Base-by-base conservation (phyloP, 1,284 basidiomycete species). In the Ganoderma sinense region DNA sequence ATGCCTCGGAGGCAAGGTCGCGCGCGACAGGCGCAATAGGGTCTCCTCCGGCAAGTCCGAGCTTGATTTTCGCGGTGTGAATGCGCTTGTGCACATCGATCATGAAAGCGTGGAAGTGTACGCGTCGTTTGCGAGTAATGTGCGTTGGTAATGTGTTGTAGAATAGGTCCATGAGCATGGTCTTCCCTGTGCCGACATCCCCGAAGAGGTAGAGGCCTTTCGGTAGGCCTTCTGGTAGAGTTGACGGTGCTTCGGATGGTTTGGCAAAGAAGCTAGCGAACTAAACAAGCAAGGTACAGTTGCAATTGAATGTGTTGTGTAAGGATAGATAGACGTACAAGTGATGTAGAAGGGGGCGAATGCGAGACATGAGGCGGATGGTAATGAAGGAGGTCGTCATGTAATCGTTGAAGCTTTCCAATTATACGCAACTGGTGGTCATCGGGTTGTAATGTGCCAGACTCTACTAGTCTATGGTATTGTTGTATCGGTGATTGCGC, bases 101-200 rank as follows among this genome's bases (percentile, higher is more conserved):
- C 98, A 99, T 99, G 85, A 99, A 99, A 0, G 95, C 93, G 78
- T 98, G 96, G 79, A 99, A 99, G 81, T 99, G 97, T 23, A 98
- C 95, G 45, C 97, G 88, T 51, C 93, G 93, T 78, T 95, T 96
- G 70, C 88, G 87, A 56, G 82, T 89, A 72, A 97, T 88, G 71
- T 91, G 88, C 0, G 86, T 77, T 0, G 97, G 97, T 1, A 99
- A 88, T 1, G 96, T 94, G 72, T 94, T 91, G 85, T 96, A 96
- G 82, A 99, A 98, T 23, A 99, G 85, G 81, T 99, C 98, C 98
- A 99, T 99, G 72, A 99, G 91, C 97, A 99, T 99, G 0, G 95
- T 95, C 86, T 96, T 96, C 31, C 98, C 97, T 5, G 97, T 99
- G 0, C 97, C 97, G 67, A 99, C 98, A 74, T 97, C 95, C 48